These are phyloP conservation scores for Metschnikowia santaceciliae DNA, from an alignment of 805 yeast species.

Conservation along the genomic window DNA sequence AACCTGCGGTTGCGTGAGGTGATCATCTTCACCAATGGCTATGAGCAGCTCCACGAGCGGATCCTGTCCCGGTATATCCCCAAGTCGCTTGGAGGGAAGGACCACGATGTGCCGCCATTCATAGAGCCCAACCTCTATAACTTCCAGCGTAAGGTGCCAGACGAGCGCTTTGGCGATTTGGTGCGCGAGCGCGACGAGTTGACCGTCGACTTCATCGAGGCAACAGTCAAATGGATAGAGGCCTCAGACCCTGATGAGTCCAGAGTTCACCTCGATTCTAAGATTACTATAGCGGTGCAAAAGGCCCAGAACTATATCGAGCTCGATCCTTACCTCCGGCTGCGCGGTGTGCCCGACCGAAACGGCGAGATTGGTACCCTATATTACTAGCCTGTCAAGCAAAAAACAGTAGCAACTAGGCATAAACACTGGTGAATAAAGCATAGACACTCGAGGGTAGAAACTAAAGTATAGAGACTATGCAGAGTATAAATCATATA, in stretches of 20 bases:
- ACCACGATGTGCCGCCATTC: slow-evolving; percentile 5
- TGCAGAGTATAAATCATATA: too few species aligned
- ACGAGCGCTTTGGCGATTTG: slow-evolving; percentile 7
- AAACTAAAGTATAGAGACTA: too few species aligned
- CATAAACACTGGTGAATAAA: too few species aligned
- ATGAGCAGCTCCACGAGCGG: slow-evolving; percentile 5
- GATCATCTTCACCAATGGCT: slow-evolving; percentile 8
- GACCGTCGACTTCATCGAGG: slow-evolving; percentile 9
- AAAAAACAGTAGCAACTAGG: too few species aligned
- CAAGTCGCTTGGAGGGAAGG: slow-evolving; percentile 12
- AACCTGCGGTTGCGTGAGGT: slow-evolving; percentile 9
- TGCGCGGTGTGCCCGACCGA: slow-evolving; percentile 10
- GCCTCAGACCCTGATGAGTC: slow-evolving; percentile 8
- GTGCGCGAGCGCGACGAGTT: slow-evolving; percentile 12
- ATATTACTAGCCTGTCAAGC: neutral
- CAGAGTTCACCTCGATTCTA: slow-evolving; percentile 1
- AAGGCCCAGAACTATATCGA: slow-evolving; percentile 9
- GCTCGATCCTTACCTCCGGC: slow-evolving; percentile 14
- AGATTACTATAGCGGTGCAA: slow-evolving; percentile 7
- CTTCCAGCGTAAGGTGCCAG: slow-evolving; percentile 8
- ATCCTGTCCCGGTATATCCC: slow-evolving; percentile 11
- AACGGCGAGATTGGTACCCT: slow-evolving; percentile 8
- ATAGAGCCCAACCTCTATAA: slow-evolving; percentile 9
- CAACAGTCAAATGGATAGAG: slow-evolving; percentile 15
- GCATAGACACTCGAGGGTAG: too few species aligned